Conservation (phyloP, 2,329 filamentous ascomycete genomes). For the Byssochlamys sp. region DNA sequence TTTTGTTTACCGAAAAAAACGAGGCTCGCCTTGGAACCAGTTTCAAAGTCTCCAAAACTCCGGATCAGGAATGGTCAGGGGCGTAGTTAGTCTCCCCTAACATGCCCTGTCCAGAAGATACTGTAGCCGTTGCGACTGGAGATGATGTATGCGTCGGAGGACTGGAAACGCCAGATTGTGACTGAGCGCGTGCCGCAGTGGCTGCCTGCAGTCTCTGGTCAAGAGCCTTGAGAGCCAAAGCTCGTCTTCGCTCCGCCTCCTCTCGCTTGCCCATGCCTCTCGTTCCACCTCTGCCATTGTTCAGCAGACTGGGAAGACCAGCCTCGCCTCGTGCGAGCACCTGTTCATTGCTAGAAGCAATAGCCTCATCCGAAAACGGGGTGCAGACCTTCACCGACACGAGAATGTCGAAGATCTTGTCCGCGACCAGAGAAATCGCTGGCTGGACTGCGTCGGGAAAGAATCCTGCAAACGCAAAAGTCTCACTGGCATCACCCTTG, state of each 20-base stretch:
- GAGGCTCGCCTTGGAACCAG: neutral
- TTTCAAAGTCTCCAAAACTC: neutral
- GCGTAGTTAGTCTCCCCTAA: conserved; percentile 62
- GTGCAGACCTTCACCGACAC: conserved; percentile 69
- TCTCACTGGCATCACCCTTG: conserved; percentile 87
- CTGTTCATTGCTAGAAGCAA: conserved; percentile 62
- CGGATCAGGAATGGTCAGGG: conserved; percentile 46
- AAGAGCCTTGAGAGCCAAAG: conserved; percentile 78
- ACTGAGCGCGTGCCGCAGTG: conserved; percentile 45
- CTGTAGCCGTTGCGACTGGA: conserved; percentile 47
- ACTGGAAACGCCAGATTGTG: conserved; percentile 22
- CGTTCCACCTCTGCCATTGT: conserved; percentile 33
- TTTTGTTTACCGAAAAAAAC: neutral
- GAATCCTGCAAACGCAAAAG: conserved; percentile 90
- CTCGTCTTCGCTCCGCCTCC: conserved; percentile 81
- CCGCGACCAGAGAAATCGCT: conserved; percentile 61
- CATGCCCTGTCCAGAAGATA: conserved; percentile 48
- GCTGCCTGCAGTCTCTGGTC: conserved; percentile 88
- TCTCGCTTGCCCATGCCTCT: conserved; percentile 61
- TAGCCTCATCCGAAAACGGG: conserved; percentile 73
- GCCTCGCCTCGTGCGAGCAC: conserved; percentile 57
- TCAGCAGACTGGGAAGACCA: conserved; percentile 51
- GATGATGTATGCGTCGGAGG: conserved; percentile 21
- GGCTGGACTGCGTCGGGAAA: conserved; percentile 80
- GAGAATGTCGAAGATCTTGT: conserved; percentile 63